These are phyloP conservation scores for Colletotrichum karsti DNA, from an alignment of 2,329 filamentous ascomycete genomes.

Conservation along the genomic window DNA sequence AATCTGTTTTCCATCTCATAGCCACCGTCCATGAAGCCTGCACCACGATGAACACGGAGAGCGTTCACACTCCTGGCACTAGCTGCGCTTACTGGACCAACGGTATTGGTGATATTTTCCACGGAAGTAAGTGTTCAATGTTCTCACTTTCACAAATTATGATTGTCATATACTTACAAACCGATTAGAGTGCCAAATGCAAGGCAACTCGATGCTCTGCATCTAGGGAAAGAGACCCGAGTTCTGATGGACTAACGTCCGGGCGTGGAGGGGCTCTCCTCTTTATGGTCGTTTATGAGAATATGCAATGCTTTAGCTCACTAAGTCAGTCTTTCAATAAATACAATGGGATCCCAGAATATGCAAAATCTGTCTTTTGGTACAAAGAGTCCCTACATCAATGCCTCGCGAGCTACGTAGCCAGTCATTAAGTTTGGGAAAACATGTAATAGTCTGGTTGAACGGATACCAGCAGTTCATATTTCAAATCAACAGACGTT, in stretches of 20 bases:
- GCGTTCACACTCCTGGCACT: neutral
- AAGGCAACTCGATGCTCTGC: neutral
- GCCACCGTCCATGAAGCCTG: slow-evolving; percentile 10
- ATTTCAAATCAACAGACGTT: too few species aligned
- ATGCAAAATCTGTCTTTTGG: too few species aligned
- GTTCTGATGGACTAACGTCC: too few species aligned
- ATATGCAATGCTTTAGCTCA: neutral
- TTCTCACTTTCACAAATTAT: neutral
- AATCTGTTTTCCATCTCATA: neutral
- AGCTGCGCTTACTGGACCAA: slow-evolving; percentile 8
- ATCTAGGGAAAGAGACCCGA: too few species aligned
- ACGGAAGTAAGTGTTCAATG: neutral
- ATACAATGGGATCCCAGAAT: neutral
- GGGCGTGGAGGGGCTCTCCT: neutral
- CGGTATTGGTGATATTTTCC: neutral
- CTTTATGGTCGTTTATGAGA: neutral
- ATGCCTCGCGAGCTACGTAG: too few species aligned
- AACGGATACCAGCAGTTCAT: too few species aligned
- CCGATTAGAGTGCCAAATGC: neutral
- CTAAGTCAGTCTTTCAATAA: neutral
- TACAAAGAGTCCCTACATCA: too few species aligned
- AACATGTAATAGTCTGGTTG: too few species aligned
- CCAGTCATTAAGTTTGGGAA: too few species aligned
- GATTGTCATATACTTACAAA: neutral
- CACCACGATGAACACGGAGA: slow-evolving; percentile 9